Conservation (phyloP, 352 stramenopile genomes). For the Pythium myriotylum region DNA sequence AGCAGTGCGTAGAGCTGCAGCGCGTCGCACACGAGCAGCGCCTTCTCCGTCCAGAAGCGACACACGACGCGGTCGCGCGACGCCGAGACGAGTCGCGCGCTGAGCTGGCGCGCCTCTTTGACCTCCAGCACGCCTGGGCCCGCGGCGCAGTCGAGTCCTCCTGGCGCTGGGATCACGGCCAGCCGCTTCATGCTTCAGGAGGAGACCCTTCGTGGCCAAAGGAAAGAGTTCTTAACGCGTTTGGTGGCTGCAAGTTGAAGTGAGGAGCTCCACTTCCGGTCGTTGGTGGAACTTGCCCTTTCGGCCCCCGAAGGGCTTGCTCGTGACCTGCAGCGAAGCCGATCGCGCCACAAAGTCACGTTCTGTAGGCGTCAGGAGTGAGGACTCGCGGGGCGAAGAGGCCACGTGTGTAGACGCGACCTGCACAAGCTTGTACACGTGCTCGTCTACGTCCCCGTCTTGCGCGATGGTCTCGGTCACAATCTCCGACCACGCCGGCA, state of each 20-base stretch:
- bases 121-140: constrained; percentile 20
- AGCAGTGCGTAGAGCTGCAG: constrained; percentile 69
- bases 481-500: constrained; percentile 9
- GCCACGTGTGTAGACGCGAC: constrained; percentile 23
- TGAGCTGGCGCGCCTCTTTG: constrained; percentile 13
- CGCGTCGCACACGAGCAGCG: constrained; percentile 40
- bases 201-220: too few relatives aligned
- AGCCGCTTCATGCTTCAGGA: constrained; percentile 16
- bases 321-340: constrained; percentile 36
- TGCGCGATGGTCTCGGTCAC: constrained; percentile 31
- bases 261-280: too few relatives aligned
- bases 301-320: background rate
- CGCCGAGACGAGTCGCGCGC: constrained; percentile 11
- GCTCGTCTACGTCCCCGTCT: constrained; percentile 39
- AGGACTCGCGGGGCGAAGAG: constrained; percentile 4
- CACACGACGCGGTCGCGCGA: constrained; percentile 26
- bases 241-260: too few relatives aligned
- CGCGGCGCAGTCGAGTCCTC: background rate
- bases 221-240: background rate
- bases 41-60: constrained; percentile 71
- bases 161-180: constrained; percentile 11
- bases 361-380: constrained; percentile 34
- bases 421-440: constrained; percentile 65
- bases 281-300: too few relatives aligned
- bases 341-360: constrained; percentile 42